These are phyloP conservation scores for Colletotrichum liriopes DNA, from an alignment of 2,329 filamentous ascomycete species.

Conservation along the genomic window DNA sequence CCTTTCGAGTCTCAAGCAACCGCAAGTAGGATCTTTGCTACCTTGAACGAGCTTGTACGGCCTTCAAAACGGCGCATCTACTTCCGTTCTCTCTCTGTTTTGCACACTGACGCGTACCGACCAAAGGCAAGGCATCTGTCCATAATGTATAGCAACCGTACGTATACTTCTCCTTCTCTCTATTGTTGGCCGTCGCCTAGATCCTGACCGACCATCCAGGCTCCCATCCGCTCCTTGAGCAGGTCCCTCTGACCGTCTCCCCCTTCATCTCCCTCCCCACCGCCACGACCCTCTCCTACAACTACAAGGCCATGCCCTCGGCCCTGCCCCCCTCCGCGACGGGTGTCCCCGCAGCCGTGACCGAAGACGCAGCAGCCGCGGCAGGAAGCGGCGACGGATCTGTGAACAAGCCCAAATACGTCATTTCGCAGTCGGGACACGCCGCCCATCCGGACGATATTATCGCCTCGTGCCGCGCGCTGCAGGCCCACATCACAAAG, in stretches of 20 bases:
- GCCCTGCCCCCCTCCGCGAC: constrained; percentile 83
- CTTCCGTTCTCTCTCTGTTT: background rate
- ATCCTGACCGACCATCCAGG: constrained; percentile 59
- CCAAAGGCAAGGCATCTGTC: background rate
- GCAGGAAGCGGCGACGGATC: constrained; percentile 45
- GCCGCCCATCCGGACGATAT: constrained; percentile 92
- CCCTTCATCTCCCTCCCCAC: constrained; percentile 94
- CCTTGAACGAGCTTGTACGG: constrained; percentile 14
- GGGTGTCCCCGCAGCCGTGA: constrained; percentile 61
- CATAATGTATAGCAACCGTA: constrained; percentile 52
- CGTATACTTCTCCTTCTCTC: constrained; percentile 28
- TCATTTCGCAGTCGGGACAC: constrained; percentile 83
- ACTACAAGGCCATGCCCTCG: constrained; percentile 91
- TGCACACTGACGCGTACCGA: background rate
- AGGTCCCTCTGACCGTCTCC: constrained; percentile 93
- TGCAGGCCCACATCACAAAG: constrained; percentile 82
- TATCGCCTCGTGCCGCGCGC: constrained; percentile 82
- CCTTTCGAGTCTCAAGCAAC: constrained; percentile 5
- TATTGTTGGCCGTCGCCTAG: too few species aligned
- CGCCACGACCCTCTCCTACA: constrained; percentile 93
- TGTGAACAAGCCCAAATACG: constrained; percentile 74
- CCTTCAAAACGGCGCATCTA: constrained; percentile 7
- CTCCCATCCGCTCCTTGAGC: constrained; percentile 89
- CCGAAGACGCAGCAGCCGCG: constrained; percentile 47
- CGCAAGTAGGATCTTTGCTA: constrained; percentile 9